A percentile compares a stretch with the other conserved stretches of the same genome.
Evolutionary conservation across 2,329 filamentous ascomycete genomes (phyloP).

Genomic region (Xylaria sp.): DNA sequence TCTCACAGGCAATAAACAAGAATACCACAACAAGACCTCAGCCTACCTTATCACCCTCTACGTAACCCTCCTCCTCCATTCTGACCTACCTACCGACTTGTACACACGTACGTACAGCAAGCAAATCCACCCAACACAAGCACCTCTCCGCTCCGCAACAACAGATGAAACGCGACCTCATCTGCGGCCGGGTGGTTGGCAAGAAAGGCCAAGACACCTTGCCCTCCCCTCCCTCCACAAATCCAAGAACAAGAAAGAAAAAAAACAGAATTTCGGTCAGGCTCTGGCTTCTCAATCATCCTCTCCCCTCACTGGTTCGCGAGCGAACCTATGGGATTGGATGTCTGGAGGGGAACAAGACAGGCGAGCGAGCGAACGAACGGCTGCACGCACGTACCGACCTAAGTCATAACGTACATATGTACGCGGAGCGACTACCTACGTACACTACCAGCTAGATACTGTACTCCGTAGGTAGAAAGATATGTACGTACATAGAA

Average conservation of each 20-base stretch:
- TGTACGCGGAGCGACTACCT: background rate
- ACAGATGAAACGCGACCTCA: conserved; percentile 12
- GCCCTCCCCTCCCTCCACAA: background rate
- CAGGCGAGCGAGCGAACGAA: background rate
- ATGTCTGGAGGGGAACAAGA: too few relatives aligned
- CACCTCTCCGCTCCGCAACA: background rate
- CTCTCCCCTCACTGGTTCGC: background rate
- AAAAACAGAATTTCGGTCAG: conserved; percentile 15
- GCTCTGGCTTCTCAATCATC: conserved; percentile 12
- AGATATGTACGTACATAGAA: too few relatives aligned
- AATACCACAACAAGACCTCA: too few relatives aligned
- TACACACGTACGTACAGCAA: too few relatives aligned
- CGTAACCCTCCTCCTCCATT: too few relatives aligned
- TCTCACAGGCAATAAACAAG: too few relatives aligned
- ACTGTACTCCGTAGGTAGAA: too few relatives aligned
- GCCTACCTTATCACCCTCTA: too few relatives aligned
- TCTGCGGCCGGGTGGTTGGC: conserved; percentile 16
- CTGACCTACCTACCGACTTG: too few relatives aligned
- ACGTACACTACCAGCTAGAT: too few relatives aligned
- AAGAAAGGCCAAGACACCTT: background rate
- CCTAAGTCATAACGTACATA: conserved; percentile 9
- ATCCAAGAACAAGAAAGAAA: background rate
- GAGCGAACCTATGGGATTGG: too few relatives aligned
- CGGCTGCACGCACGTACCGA: conserved; percentile 1
- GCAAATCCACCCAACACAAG: too few relatives aligned